A percentile compares a stretch with the other conserved stretches of the same genome.
Conservation (phyloP, 2,329 filamentous ascomycete species). For the Chalara sp. region DNA sequence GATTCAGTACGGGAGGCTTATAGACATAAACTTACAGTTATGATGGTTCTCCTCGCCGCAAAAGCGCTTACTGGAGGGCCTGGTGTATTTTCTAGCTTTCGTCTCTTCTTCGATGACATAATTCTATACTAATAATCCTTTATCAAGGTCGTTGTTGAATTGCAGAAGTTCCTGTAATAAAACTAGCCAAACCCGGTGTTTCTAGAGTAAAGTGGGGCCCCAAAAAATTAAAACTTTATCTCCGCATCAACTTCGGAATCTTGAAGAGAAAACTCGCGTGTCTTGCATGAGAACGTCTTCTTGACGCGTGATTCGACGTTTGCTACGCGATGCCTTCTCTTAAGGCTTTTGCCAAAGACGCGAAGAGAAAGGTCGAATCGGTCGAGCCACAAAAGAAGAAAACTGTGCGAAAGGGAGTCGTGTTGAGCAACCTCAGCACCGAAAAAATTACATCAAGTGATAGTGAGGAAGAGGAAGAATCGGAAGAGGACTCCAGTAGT, state of each 20-base stretch:
- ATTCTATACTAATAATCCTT: not conserved
- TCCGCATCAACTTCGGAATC: too few species aligned
- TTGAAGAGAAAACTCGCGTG: not conserved
- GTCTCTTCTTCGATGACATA: slow-evolving; percentile 31
- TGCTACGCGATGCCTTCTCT: slow-evolving; percentile 10
- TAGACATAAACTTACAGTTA: slow-evolving; percentile 2
- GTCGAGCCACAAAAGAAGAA: slow-evolving; percentile 6
- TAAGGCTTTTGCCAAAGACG: slow-evolving; percentile 12
- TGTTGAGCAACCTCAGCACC: slow-evolving; percentile 15
- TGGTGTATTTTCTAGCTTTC: slow-evolving; percentile 34
- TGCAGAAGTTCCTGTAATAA: too few species aligned
- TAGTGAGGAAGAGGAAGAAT: slow-evolving; percentile 15
- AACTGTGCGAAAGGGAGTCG: slow-evolving; percentile 1
- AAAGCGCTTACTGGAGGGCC: slow-evolving; percentile 24
- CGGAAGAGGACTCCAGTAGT: slow-evolving; percentile 15
- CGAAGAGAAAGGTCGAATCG: slow-evolving; percentile 11
- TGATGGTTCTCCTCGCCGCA: slow-evolving; percentile 21
- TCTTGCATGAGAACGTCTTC: too few species aligned
- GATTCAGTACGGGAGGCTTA: too few species aligned
- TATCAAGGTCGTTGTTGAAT: too few species aligned
- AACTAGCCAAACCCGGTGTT: too few species aligned
- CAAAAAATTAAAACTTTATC: too few species aligned
- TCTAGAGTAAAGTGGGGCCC: too few species aligned
- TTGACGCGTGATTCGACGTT: too few species aligned
- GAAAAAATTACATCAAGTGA: slow-evolving; percentile 25